Evolutionary conservation across 2,329 filamentous ascomycete genomes (phyloP).

Genomic region (Colletotrichum neosansevieriae): DNA sequence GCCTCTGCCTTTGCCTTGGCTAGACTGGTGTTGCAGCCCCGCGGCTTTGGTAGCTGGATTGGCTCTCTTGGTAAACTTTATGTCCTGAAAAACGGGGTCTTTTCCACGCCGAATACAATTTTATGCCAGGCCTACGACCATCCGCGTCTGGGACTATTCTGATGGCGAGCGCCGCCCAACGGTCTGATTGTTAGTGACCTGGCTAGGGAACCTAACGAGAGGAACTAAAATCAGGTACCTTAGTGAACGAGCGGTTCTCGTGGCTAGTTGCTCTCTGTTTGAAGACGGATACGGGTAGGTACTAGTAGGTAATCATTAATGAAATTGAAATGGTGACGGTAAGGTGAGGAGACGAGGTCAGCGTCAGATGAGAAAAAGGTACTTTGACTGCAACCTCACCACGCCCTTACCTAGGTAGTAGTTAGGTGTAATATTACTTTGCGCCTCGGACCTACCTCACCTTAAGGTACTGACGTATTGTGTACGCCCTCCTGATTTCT

Average conservation of each 20-base stretch:
- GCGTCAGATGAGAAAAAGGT: background rate
- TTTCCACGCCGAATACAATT: too few relatives aligned
- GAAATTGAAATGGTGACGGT: background rate
- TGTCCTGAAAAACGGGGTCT: too few relatives aligned
- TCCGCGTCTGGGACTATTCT: conserved; percentile 2
- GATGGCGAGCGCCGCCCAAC: conserved; percentile 15
- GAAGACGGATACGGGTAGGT: background rate
- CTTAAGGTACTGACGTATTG: conserved; percentile 22
- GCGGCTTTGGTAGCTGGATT: conserved; percentile 3
- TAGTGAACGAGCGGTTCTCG: conserved; percentile 1
- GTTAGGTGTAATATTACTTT: conserved; percentile 3
- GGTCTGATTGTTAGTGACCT: background rate
- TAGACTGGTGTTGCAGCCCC: conserved; percentile 14
- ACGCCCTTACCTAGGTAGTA: too few relatives aligned
- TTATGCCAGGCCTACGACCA: background rate
- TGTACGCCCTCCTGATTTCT: conserved; percentile 28
- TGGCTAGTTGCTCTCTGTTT: background rate
- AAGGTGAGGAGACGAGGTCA: background rate
- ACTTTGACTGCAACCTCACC: background rate
- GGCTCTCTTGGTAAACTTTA: too few relatives aligned
- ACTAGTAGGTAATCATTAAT: background rate
- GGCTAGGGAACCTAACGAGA: background rate
- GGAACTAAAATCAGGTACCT: background rate
- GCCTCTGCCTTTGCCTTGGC: background rate
- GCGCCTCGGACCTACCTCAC: background rate